phyloP scores from a whole-genome alignment of 2,329 filamentous ascomycete species.

The Venturia pyrina region DNA sequence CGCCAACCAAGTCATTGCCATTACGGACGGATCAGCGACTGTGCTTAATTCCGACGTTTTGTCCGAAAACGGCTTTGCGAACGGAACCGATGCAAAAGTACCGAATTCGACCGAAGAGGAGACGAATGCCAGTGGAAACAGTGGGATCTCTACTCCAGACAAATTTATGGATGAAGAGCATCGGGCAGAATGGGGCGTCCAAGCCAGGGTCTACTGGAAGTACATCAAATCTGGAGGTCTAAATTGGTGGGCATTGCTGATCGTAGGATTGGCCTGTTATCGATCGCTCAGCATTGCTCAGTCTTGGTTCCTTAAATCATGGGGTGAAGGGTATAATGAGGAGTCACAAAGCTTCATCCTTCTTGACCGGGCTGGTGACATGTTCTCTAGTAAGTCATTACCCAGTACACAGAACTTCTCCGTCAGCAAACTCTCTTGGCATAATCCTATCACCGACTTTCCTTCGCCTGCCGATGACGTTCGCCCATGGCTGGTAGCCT shows the following conservation, averaged over 20 bases:
- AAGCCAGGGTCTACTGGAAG: constrained; percentile 67
- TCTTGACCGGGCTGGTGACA: not conserved
- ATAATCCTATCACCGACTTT: constrained; percentile 25
- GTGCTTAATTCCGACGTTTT: not conserved
- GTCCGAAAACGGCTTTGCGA: constrained; percentile 11
- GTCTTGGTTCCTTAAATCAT: constrained; percentile 76
- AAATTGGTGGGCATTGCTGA: constrained; percentile 58
- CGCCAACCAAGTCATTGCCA: constrained; percentile 63
- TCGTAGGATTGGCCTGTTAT: constrained; percentile 53
- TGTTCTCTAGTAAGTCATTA: constrained; percentile 8
- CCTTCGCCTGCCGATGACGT: constrained; percentile 60
- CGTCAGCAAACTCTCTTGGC: constrained; percentile 15
- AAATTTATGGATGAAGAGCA: constrained; percentile 75
- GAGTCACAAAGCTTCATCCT: constrained; percentile 10
- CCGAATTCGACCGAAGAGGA: constrained; percentile 15
- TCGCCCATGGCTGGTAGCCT: constrained; percentile 62
- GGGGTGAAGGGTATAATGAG: constrained; percentile 64
- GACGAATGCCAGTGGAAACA: not conserved
- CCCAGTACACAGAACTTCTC: not conserved
- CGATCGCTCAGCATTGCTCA: constrained; percentile 56
- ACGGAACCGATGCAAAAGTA: constrained; percentile 12
- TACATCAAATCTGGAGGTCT: constrained; percentile 76
- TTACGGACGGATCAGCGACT: constrained; percentile 35
- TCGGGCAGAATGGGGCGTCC: constrained; percentile 64
- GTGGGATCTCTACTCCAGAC: constrained; percentile 1